phyloP scores from a whole-genome alignment of 2,329 filamentous ascomycete species.

The Colletotrichum chlorophyti region DNA sequence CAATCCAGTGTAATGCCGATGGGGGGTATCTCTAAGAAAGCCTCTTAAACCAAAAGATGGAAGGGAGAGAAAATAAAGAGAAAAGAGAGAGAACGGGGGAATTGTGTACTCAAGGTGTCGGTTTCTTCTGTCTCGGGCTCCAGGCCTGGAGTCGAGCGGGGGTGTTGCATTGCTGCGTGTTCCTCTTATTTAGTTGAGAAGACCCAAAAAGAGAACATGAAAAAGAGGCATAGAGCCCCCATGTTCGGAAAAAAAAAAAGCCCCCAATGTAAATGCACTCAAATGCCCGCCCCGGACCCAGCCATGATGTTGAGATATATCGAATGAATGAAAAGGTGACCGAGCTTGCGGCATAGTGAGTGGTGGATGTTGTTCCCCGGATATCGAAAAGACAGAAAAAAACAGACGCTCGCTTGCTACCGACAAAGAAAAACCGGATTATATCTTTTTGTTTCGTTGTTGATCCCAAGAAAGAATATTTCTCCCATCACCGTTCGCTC shows the following conservation, averaged over 20 bases:
- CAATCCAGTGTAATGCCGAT: slow-evolving; percentile 35
- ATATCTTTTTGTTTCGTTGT: slow-evolving; percentile 34
- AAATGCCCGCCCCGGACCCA: slow-evolving; percentile 59
- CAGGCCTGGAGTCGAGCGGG: slow-evolving; percentile 49
- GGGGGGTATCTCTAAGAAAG: slow-evolving; percentile 49
- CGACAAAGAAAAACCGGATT: slow-evolving; percentile 33
- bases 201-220: slow-evolving; percentile 38
- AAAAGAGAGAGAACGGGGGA: slow-evolving; percentile 40
- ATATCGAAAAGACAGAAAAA: slow-evolving; percentile 42
- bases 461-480: slow-evolving; percentile 46
- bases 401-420: slow-evolving; percentile 54
- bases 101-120: slow-evolving; percentile 48
- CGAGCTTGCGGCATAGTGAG: slow-evolving; percentile 54
- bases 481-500: slow-evolving; percentile 47
- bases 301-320: slow-evolving; percentile 58
- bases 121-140: slow-evolving; percentile 52
- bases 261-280: slow-evolving; percentile 61
- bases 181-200: slow-evolving; percentile 58
- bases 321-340: slow-evolving; percentile 23
- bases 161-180: slow-evolving; percentile 69
- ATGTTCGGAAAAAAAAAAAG: slow-evolving; percentile 53
- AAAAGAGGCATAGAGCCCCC: slow-evolving; percentile 49
- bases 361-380: slow-evolving; percentile 50
- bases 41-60: slow-evolving; percentile 50
- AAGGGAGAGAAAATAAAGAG: slow-evolving; percentile 37